Base-by-base conservation (phyloP, 192 early-diverging fungal genomes). In the Coemansia javaensis region DNA sequence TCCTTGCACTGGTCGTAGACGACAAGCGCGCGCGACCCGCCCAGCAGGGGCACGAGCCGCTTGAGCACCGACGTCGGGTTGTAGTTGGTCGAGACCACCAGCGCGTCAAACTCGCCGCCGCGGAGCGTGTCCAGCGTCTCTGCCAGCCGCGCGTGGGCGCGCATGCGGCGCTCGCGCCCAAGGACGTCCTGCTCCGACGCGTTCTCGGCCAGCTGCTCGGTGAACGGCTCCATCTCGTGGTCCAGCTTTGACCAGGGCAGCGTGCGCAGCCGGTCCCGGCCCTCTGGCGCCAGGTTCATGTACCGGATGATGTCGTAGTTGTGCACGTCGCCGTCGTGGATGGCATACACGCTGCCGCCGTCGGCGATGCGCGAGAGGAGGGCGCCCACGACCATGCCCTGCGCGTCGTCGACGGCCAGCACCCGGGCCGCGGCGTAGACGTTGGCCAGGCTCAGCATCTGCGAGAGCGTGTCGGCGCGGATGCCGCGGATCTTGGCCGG, bases 381-480 rank as follows among this genome's bases (percentile, higher is more conserved):
- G 1, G 90, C 86, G 5, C 81, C 62, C 5, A 88, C 59, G 0
- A 99, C 25, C 47, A 99, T 72, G 11, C 95, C 97, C 37, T 88
- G 88, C 0, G 85, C 87, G 45, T 97, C 94, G 63, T 99, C 97
- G 0, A 92, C 86, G 11, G 91, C 83, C 38, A 98, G 58, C 6
- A 90, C 34, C 10, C 83, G 82, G 7, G 77, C 70, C 32, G 77
- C 44, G 25, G 88, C 73, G 36, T 82, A 87, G 3, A 97, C 83
- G 49, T 98, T 96, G 8, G 82, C 85, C 43, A 81, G 65, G 5
- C 85, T 82, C 20, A 99, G 58, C 8, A 99, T 53, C 69, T 97
- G 97, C 12, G 93, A 84, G 16, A 99, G 77, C 6, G 94, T 91
- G 64, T 99, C 97, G 12, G 85, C 68, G 16, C 97, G 84, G 23